Percentiles rank a stretch among this genome's conserved stretches.
Conservation (phyloP, 2,329 filamentous ascomycete species). For the Cryphonectria japonica region DNA sequence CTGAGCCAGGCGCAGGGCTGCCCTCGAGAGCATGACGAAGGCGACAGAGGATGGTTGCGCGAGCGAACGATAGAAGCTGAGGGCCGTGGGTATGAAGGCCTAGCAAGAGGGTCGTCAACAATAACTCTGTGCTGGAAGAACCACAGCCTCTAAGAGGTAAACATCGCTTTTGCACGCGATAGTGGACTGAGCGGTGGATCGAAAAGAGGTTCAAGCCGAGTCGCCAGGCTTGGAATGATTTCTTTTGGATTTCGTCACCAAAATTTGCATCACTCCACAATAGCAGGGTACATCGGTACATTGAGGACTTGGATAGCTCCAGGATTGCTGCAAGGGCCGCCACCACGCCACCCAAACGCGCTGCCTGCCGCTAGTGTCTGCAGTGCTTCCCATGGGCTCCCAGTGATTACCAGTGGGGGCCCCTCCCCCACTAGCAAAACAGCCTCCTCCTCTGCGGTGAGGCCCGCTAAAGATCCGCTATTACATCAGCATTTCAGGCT, state of each 20-base stretch:
- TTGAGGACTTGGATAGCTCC: not conserved
- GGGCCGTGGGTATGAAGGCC: too few species aligned
- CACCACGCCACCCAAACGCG: not conserved
- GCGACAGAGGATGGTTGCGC: conserved; percentile 1
- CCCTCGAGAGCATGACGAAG: conserved; percentile 44
- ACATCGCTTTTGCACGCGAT: conserved; percentile 5
- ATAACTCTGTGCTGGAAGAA: not conserved
- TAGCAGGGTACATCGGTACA: not conserved
- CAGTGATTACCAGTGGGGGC: not conserved
- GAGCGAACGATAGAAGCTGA: conserved; percentile 5
- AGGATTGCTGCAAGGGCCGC: not conserved
- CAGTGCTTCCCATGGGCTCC: not conserved
- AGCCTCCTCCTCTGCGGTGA: not conserved
- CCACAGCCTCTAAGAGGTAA: conserved; percentile 18
- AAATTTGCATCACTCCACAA: conserved; percentile 2
- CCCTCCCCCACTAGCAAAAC: not conserved
- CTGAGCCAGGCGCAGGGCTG: conserved; percentile 43
- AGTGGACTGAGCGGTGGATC: not conserved
- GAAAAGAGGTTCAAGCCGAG: not conserved
- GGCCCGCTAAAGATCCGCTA: not conserved
- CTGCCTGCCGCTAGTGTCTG: not conserved
- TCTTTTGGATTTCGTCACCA: conserved; percentile 14
- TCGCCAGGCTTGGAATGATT: conserved; percentile 13
- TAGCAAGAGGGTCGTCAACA: not conserved
- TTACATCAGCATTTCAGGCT: conserved; percentile 8